A percentile compares a stretch with the other conserved stretches of the same genome.
These are phyloP conservation scores for Pyracantha coccinea DNA, from an alignment of 331 rosid species.

Conservation along the genomic window DNA sequence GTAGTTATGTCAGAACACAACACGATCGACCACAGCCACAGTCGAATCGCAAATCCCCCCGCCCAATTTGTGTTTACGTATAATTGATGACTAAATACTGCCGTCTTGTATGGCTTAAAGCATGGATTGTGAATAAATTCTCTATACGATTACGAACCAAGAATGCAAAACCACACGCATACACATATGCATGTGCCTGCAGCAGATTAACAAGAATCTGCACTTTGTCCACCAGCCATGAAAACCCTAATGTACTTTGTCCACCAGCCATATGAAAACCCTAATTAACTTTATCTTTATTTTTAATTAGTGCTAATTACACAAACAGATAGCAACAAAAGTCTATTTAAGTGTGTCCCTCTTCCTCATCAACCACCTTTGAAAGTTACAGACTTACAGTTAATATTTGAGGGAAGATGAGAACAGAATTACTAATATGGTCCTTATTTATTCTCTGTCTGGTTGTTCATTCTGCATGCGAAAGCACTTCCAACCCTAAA, in stretches of 20 bases:
- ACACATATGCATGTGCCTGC: no score
- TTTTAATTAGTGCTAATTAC: neutral
- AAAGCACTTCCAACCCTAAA: slow-evolving; percentile 6
- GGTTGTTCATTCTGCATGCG: slow-evolving; percentile 20
- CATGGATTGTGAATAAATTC: no score
- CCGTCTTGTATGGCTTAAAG: no score
- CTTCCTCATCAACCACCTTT: neutral
- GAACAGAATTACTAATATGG: neutral
- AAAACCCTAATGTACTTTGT: neutral
- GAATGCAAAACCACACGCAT: no score
- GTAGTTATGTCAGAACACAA: no score
- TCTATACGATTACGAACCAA: no score
- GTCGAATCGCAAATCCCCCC: no score
- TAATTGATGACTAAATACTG: neutral
- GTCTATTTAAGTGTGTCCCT: neutral
- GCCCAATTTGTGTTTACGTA: no score
- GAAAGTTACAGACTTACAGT: no score
- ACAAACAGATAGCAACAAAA: neutral
- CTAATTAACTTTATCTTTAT: neutral
- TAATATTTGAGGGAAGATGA: slow-evolving; percentile 7
- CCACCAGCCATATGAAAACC: neutral
- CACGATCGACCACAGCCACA: no score
- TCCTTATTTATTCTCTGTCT: slow-evolving; percentile 25
- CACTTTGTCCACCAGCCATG: neutral
- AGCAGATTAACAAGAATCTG: neutral